Conservation (phyloP, 1,139 yeast genomes). For the Sugiyamaella novakii region DNA sequence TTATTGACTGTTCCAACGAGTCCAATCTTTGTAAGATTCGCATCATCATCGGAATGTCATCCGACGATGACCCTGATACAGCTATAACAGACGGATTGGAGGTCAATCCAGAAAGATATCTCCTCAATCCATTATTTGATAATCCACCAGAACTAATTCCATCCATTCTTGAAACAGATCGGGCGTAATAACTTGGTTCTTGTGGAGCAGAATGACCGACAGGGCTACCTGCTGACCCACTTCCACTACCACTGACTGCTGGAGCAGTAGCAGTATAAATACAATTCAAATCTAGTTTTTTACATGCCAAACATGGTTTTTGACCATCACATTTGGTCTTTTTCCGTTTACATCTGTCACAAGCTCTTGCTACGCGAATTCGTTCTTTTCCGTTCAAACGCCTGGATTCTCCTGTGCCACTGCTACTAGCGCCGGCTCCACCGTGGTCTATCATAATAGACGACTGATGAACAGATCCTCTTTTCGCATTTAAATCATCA, state of each 20-base stretch:
- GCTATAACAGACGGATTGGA: slow-evolving; percentile 1
- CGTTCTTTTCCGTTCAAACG: slow-evolving; percentile 23
- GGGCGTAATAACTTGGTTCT: slow-evolving; percentile 11
- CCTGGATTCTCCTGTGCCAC: no score
- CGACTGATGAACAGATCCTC: neutral
- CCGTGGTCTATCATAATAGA: neutral
- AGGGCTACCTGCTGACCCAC: neutral
- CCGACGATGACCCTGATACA: slow-evolving; percentile 6
- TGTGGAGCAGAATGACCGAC: neutral
- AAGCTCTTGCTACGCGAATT: slow-evolving; percentile 54
- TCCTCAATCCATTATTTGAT: slow-evolving; percentile 6
- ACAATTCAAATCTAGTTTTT: slow-evolving; percentile 50
- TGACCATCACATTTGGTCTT: slow-evolving; percentile 66
- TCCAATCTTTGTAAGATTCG: slow-evolving; percentile 16
- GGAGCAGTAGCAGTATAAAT: slow-evolving; percentile 27
- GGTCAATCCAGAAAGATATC: slow-evolving; percentile 9
- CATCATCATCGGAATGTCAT: slow-evolving; percentile 12
- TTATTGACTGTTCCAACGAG: slow-evolving; percentile 6
- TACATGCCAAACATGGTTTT: slow-evolving; percentile 57
- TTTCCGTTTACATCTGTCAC: slow-evolving; percentile 61
- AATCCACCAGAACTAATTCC: neutral
- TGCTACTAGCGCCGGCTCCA: neutral
- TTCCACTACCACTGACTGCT: neutral
- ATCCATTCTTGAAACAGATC: slow-evolving; percentile 16
- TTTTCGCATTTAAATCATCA: no score